These are phyloP conservation scores for Fusarium abutilonis DNA, from an alignment of 2,329 filamentous ascomycete genomes.

Conservation along the genomic window DNA sequence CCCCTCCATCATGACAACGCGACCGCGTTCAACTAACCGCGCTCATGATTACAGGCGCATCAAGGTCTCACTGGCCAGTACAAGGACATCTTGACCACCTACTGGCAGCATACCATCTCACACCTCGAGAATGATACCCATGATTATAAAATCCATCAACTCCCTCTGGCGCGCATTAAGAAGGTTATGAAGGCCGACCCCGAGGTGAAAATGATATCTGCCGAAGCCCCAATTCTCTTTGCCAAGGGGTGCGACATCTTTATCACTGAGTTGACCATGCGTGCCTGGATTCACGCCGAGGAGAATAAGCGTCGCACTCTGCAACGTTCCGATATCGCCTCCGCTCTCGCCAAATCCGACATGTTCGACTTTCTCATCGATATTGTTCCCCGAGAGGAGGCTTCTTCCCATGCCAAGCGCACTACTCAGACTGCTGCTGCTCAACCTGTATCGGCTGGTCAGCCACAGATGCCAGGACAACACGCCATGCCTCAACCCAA, in stretches of 20 bases:
- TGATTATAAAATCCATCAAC: constrained; percentile 97
- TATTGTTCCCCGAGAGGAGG: constrained; percentile 96
- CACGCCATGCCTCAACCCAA: constrained; percentile 65
- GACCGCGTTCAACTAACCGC: constrained; percentile 1
- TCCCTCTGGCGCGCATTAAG: constrained; percentile 97
- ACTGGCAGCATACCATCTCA: constrained; percentile 98
- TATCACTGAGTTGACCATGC: constrained; percentile 98
- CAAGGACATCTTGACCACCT: constrained; percentile 96
- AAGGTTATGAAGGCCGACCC: constrained; percentile 99
- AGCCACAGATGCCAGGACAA: constrained; percentile 63
- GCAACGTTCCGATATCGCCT: constrained; percentile 95
- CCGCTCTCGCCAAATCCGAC: constrained; percentile 93
- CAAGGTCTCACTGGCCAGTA: constrained; percentile 93
- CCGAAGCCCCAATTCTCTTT: constrained; percentile 96
- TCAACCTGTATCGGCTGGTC: constrained; percentile 59
- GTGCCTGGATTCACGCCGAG: constrained; percentile 98
- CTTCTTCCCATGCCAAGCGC: constrained; percentile 84
- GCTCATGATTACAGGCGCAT: constrained; percentile 73
- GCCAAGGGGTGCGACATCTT: constrained; percentile 99
- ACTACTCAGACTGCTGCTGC: constrained; percentile 61
- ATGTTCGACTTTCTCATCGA: constrained; percentile 99
- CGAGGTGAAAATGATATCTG: constrained; percentile 99
- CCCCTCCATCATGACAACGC: background rate
- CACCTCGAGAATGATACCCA: constrained; percentile 94
- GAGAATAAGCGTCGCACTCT: constrained; percentile 97